Evolutionary conservation across 306 rosid species (phyloP).

Genomic region (Cyclanthera cordifolia): DNA sequence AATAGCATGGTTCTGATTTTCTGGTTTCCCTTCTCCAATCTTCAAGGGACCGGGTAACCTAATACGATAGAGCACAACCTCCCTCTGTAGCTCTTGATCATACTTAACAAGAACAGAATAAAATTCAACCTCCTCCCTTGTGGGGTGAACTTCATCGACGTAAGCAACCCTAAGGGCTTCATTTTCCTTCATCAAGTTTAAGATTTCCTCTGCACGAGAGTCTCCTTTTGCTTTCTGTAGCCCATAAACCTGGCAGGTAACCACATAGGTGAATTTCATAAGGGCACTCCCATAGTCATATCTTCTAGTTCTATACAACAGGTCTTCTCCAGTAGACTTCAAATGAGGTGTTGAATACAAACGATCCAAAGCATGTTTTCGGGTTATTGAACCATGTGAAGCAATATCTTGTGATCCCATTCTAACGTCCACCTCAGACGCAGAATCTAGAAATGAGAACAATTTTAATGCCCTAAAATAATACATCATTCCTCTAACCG

Average conservation of each 20-base stretch:
- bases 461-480: slow-evolving; percentile 72
- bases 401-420: slow-evolving; percentile 37
- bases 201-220: slow-evolving; percentile 71
- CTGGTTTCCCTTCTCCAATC: slow-evolving; percentile 95
- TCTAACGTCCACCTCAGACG: slow-evolving; percentile 62
- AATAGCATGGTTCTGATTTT: slow-evolving; percentile 91
- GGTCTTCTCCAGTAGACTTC: slow-evolving; percentile 34
- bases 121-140: slow-evolving; percentile 59
- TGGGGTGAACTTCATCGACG: slow-evolving; percentile 63
- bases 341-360: slow-evolving; percentile 27
- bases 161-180: slow-evolving; percentile 95
- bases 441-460: slow-evolving; percentile 81
- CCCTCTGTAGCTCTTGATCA: slow-evolving; percentile 58
- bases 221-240: slow-evolving; percentile 58
- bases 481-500: slow-evolving; percentile 96
- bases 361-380: slow-evolving; percentile 28
- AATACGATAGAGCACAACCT: slow-evolving; percentile 76
- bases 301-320: slow-evolving; percentile 63
- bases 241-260: slow-evolving; percentile 84
- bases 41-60: slow-evolving; percentile 87
- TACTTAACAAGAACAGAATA: slow-evolving; percentile 88
- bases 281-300: slow-evolving; percentile 62
- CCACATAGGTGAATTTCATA: slow-evolving; percentile 86
- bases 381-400: slow-evolving; percentile 39
- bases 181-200: slow-evolving; percentile 62